Percentiles rank a stretch among this genome's conserved stretches.
These are phyloP conservation scores for Fusarium sp. DNA, from an alignment of 2,329 filamentous ascomycete genomes.

Conservation along the genomic window DNA sequence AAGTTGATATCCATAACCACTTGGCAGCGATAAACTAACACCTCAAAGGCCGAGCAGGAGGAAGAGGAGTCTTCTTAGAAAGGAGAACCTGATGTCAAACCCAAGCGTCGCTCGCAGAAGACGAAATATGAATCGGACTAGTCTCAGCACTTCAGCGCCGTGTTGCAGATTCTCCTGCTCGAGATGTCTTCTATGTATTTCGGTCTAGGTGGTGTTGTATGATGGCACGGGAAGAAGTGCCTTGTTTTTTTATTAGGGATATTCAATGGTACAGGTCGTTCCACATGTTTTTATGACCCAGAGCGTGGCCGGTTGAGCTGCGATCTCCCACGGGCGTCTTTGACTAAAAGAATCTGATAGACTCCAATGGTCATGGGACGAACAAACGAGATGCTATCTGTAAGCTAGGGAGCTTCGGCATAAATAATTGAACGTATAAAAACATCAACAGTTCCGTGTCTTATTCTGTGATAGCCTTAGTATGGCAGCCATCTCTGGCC, in stretches of 20 bases:
- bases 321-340: slow-evolving; percentile 40
- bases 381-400: slow-evolving; percentile 51
- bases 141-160: slow-evolving; percentile 22
- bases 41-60: slow-evolving; percentile 67
- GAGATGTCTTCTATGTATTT: slow-evolving; percentile 52
- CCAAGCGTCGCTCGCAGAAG: slow-evolving; percentile 28
- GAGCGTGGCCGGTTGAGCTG: slow-evolving; percentile 49
- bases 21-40: slow-evolving; percentile 39
- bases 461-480: background rate
- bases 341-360: slow-evolving; percentile 45
- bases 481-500: background rate
- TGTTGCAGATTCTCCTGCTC: slow-evolving; percentile 30
- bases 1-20: slow-evolving; percentile 55
- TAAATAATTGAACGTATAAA: slow-evolving; percentile 43
- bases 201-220: slow-evolving; percentile 60
- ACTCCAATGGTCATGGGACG: slow-evolving; percentile 42
- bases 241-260: slow-evolving; percentile 56
- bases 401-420: slow-evolving; percentile 44
- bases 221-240: slow-evolving; percentile 57
- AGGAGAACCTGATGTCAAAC: slow-evolving; percentile 21
- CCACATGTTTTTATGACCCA: slow-evolving; percentile 52
- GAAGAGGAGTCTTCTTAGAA: slow-evolving; percentile 67
- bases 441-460: slow-evolving; percentile 7
- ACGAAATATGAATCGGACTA: slow-evolving; percentile 24
- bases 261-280: slow-evolving; percentile 53